Conservation (phyloP, 352 stramenopile genomes). For the Phytophthora cryptogea region DNA sequence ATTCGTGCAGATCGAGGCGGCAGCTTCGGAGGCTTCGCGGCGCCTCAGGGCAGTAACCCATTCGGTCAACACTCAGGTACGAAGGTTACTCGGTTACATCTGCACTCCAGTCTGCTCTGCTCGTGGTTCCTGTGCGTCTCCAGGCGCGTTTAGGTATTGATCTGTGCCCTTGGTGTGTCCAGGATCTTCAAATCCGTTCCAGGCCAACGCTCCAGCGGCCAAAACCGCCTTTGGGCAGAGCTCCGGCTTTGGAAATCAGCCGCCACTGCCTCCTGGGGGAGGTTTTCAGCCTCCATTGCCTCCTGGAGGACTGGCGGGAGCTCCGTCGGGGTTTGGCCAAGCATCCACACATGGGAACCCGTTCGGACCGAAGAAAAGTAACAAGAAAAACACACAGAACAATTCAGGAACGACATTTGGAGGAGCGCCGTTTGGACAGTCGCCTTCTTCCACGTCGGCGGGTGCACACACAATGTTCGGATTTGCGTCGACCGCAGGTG, state of each 20-base stretch:
- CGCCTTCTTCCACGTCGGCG: slow-evolving; percentile 3
- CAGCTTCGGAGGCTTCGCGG: slow-evolving; percentile 29
- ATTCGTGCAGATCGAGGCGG: slow-evolving; percentile 22
- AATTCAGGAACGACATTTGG: slow-evolving; percentile 22
- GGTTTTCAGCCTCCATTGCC: slow-evolving; percentile 25
- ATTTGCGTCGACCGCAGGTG: slow-evolving; percentile 20
- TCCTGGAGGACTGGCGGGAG: slow-evolving; percentile 24
- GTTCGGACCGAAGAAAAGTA: slow-evolving; percentile 29
- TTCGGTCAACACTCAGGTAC: slow-evolving; percentile 53
- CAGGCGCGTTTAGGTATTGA: slow-evolving; percentile 33
- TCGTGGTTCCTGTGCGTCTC: slow-evolving; percentile 12
- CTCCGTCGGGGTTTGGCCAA: slow-evolving; percentile 17
- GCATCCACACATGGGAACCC: slow-evolving; percentile 20
- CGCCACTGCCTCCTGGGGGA: slow-evolving; percentile 30
- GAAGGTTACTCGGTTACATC: slow-evolving; percentile 10
- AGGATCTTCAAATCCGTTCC: slow-evolving; percentile 43
- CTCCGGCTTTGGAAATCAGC: slow-evolving; percentile 32
- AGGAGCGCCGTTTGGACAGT: slow-evolving; percentile 21
- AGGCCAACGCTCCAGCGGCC: slow-evolving; percentile 11
- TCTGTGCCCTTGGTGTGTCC: slow-evolving; percentile 37
- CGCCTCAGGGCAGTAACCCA: slow-evolving; percentile 29
- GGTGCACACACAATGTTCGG: slow-evolving; percentile 33
- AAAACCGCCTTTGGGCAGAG: slow-evolving; percentile 46
- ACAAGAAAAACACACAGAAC: slow-evolving; percentile 15
- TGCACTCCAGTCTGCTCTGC: slow-evolving; percentile 5